phyloP scores from a whole-genome alignment of 2,329 filamentous ascomycete species.

The Colletotrichum chlorophyti region DNA sequence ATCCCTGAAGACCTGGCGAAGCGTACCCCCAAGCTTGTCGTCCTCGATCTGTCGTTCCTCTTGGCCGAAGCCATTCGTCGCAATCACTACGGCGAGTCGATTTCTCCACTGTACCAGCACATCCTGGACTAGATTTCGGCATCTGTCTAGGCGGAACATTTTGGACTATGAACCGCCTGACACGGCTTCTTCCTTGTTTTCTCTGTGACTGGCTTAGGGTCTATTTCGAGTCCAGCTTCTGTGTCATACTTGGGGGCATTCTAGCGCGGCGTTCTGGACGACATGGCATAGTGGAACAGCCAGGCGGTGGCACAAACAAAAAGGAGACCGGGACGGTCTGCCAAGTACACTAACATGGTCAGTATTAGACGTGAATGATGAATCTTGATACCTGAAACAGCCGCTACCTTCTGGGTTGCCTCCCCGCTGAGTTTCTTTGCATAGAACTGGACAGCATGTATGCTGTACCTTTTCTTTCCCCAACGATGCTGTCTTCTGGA shows the following conservation, averaged over 20 bases:
- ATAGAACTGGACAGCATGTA: not conserved
- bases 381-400: constrained; percentile 28
- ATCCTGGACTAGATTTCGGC: constrained; percentile 60
- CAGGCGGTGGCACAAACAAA: constrained; percentile 32
- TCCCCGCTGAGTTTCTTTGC: constrained; percentile 28
- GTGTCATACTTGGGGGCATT: constrained; percentile 28
- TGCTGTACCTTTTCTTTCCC: not conserved
- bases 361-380: constrained; percentile 31
- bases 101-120: constrained; percentile 73
- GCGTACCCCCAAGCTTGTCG: constrained; percentile 80
- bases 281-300: constrained; percentile 21
- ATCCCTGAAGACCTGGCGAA: constrained; percentile 77
- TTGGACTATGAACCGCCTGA: constrained; percentile 24
- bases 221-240: constrained; percentile 6
- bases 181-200: constrained; percentile 15
- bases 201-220: constrained; percentile 8
- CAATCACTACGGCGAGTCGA: constrained; percentile 94
- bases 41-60: constrained; percentile 87
- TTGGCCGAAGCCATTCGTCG: constrained; percentile 91
- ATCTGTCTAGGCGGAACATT: too few relatives aligned
- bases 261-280: constrained; percentile 42
- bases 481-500: constrained; percentile 77
- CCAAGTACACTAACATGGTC: constrained; percentile 14
- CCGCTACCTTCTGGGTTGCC: constrained; percentile 26
- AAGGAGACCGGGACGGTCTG: constrained; percentile 20